Base-by-base conservation (phyloP, 805 yeast genomes). In the Dipodascopsis tothii region DNA sequence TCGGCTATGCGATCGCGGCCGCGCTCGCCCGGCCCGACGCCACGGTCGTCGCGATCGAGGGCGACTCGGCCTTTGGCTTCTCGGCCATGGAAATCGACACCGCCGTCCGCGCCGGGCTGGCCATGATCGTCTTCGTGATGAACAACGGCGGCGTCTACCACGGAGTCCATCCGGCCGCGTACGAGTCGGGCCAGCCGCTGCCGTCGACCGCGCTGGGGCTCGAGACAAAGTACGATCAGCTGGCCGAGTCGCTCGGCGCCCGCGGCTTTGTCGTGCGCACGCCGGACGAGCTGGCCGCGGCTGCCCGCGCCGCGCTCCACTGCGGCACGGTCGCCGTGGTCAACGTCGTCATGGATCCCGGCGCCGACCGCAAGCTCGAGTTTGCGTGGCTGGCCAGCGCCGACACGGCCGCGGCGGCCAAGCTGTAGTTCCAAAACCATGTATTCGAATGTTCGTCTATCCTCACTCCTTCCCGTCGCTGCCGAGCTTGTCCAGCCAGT, bases 1-100 rank as follows among this genome's bases (percentile, higher is more conserved):
- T 80, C 16, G 84, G 85, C 0, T 81, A 81, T 55, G 80, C 82
- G 1, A 73, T 81, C 48, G 78, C 84, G 0, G 50, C 53, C 14
- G 50, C 54, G 2, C 41, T 34, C 3, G 55, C 55, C n/a, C 22
- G 27, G 22, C 54, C 55, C 1, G 55, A 62, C 0, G 63, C 67
- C 35, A 59, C 64, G 4, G 77, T 79, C 0, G 60, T 81, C 3
- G 75, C 80, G 4, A 75, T 81, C 23, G 81, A 78, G 58, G 88
- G 87, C 4, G 87, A 81, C 58, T 80, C 87, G 1, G 87, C 87
- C 2, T 78, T 81, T 64, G 87, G 87, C 2, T 81, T 81, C 56
- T 75, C 82, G 4, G 84, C 77, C 0, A 71, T 80, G 70, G 88
- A 81, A 52, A 50, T 81, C n/a, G 87, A 81, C 56, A 81, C 88